A percentile compares a stretch with the other conserved stretches of the same genome.
Conservation (phyloP, 306 rosid genomes). For the Pyrus communis region DNA sequence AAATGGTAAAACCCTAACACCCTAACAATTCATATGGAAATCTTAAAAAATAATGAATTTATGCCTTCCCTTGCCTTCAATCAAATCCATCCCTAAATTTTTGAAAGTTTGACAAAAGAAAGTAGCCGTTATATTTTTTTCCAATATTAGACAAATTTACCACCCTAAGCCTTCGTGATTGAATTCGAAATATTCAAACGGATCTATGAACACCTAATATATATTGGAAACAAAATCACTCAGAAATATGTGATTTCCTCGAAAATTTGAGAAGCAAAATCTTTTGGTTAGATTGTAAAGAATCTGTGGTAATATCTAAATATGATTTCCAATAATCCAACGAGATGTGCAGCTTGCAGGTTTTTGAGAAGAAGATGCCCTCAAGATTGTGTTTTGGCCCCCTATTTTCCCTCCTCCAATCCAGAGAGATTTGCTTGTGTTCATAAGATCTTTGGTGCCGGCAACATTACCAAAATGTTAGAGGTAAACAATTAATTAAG, state of each 20-base stretch:
- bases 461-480: background rate
- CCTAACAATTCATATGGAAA: background rate
- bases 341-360: background rate
- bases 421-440: background rate
- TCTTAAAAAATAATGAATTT: background rate
- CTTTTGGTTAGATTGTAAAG: background rate
- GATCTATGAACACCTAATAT: background rate
- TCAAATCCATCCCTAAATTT: background rate
- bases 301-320: background rate
- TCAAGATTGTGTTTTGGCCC: background rate
- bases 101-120: background rate
- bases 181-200: background rate
- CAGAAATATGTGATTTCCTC: background rate
- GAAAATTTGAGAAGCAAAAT: background rate
- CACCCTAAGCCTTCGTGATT: background rate
- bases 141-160: background rate
- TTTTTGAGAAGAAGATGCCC: constrained; percentile 1
- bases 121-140: background rate
- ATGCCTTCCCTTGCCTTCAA: background rate
- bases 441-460: constrained; percentile 1
- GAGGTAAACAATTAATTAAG: background rate
- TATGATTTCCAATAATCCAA: background rate
- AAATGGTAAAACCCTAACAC: background rate
- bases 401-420: background rate
- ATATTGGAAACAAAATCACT: background rate